A percentile compares a stretch with the other conserved stretches of the same genome.
Evolutionary conservation across 768 basidiomycete genomes (phyloP).

Genomic region (Rhodotorula paludigena): DNA sequence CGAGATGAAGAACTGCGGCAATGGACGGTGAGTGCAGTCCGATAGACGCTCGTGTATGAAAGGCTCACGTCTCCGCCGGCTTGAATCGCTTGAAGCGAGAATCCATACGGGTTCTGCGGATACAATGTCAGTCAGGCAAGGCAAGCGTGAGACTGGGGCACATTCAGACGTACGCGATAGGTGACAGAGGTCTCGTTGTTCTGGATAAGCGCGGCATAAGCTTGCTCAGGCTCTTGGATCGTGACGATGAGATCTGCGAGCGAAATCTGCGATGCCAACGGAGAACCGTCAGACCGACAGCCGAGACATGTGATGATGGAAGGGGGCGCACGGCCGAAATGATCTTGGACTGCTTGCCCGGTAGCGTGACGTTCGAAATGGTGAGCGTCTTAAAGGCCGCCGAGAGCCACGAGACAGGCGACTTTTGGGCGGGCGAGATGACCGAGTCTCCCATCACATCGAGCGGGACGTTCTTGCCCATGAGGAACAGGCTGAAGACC

Average conservation of each 20-base stretch:
- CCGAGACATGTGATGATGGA: rapidly evolving
- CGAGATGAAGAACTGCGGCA: conserved; percentile 17
- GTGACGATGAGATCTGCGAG: conserved; percentile 58
- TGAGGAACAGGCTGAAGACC: conserved; percentile 62
- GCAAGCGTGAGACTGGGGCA: conserved; percentile 43
- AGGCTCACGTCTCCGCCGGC: conserved; percentile 53
- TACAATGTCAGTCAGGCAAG: conserved; percentile 48
- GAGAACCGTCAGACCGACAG: background rate
- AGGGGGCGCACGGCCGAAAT: conserved; percentile 14
- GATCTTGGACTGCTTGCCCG: conserved; percentile 56
- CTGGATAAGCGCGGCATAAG: conserved; percentile 49
- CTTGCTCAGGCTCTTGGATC: conserved; percentile 54
- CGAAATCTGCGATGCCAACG: conserved; percentile 47
- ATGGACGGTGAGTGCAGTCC: conserved; percentile 52
- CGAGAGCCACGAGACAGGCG: conserved; percentile 59
- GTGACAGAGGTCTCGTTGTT: conserved; percentile 32
- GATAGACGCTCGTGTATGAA: conserved; percentile 49
- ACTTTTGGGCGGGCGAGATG: conserved; percentile 54
- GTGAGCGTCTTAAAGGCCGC: conserved; percentile 62
- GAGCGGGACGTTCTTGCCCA: conserved; percentile 53
- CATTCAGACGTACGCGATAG: conserved; percentile 1
- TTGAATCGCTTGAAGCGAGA: conserved; percentile 62
- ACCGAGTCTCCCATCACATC: conserved; percentile 55
- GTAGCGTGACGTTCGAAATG: conserved; percentile 59
- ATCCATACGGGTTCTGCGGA: conserved; percentile 72